phyloP scores from a whole-genome alignment of 495 filamentous ascomycete species.

The Aspergillus coremiiformis region DNA sequence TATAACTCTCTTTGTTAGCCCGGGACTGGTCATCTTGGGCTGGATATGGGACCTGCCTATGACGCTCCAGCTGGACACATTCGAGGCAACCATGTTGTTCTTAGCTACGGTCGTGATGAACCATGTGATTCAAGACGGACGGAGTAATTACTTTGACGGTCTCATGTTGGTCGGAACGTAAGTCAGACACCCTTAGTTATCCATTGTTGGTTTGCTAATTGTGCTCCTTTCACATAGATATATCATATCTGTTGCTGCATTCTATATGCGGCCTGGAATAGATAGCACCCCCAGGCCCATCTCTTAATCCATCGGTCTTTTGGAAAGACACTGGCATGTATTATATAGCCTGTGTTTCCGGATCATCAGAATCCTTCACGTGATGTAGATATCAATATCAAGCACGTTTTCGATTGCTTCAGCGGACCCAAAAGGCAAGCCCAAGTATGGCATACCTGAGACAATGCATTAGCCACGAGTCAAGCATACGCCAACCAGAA shows the following conservation, averaged over 20 bases:
- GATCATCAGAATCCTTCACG: too few relatives aligned
- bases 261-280: slow-evolving; percentile 11
- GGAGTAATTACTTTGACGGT: slow-evolving; percentile 55
- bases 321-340: too few relatives aligned
- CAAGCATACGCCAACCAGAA: background rate
- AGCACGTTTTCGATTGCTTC: background rate
- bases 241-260: slow-evolving; percentile 10
- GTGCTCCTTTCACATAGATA: slow-evolving; percentile 2
- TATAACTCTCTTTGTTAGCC: slow-evolving; percentile 29
- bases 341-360: too few relatives aligned
- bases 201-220: background rate
- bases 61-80: slow-evolving; percentile 27
- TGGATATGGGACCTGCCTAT: slow-evolving; percentile 28
- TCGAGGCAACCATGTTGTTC: slow-evolving; percentile 31
- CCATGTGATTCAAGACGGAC: slow-evolving; percentile 52
- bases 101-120: slow-evolving; percentile 29
- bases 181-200: background rate
- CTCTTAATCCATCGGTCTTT: background rate
- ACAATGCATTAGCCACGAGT: background rate
- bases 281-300: background rate
- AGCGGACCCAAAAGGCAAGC: slow-evolving; percentile 67
- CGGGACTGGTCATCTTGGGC: slow-evolving; percentile 31
- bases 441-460: slow-evolving; percentile 64
- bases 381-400: background rate
- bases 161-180: slow-evolving; percentile 23